Percentiles rank a stretch among this genome's conserved stretches.
phyloP scores from a whole-genome alignment of 1,284 basidiomycete genomes.

The Cystobasidium pallidum region DNA sequence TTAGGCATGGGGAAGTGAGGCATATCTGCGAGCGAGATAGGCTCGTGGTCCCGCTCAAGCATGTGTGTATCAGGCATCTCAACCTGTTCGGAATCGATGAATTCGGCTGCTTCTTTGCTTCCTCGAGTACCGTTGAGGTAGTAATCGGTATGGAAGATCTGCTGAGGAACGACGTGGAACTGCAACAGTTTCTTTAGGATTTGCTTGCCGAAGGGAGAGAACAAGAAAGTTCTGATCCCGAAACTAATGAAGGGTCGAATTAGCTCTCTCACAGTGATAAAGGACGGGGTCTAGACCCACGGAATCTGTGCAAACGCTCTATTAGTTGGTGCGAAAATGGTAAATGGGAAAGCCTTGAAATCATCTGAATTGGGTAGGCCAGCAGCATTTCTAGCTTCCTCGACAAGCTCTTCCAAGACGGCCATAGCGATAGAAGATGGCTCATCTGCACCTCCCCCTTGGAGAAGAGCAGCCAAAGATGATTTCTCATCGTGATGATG shows the following conservation, averaged over 20 bases:
- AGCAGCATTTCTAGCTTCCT: slow-evolving; percentile 47
- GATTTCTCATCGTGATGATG: slow-evolving; percentile 38
- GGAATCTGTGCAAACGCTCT: slow-evolving; percentile 44
- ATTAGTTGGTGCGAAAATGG: slow-evolving; percentile 52
- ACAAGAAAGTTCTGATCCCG: slow-evolving; percentile 49
- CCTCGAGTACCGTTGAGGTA: slow-evolving; percentile 47
- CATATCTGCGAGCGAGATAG: slow-evolving; percentile 35
- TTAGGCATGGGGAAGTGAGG: slow-evolving; percentile 25
- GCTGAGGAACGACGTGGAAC: slow-evolving; percentile 52
- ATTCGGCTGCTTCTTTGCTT: background rate
- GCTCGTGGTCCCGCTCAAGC: background rate
- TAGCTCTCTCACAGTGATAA: background rate
- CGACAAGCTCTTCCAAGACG: slow-evolving; percentile 27
- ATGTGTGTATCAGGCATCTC: slow-evolving; percentile 3
- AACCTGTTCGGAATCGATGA: slow-evolving; percentile 9
- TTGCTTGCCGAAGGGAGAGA: slow-evolving; percentile 51
- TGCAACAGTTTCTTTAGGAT: slow-evolving; percentile 51
- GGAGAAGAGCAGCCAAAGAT: slow-evolving; percentile 15
- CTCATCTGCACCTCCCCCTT: slow-evolving; percentile 9
- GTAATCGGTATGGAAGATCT: slow-evolving; percentile 52
- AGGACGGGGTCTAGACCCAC: slow-evolving; percentile 23
- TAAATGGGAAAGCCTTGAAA: slow-evolving; percentile 44
- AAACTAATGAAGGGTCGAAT: slow-evolving; percentile 1
- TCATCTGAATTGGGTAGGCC: slow-evolving; percentile 44
- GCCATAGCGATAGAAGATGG: slow-evolving; percentile 34